These are phyloP conservation scores for Chlorella sp. DNA, from an alignment of 139 green algal species.

Conservation along the genomic window DNA sequence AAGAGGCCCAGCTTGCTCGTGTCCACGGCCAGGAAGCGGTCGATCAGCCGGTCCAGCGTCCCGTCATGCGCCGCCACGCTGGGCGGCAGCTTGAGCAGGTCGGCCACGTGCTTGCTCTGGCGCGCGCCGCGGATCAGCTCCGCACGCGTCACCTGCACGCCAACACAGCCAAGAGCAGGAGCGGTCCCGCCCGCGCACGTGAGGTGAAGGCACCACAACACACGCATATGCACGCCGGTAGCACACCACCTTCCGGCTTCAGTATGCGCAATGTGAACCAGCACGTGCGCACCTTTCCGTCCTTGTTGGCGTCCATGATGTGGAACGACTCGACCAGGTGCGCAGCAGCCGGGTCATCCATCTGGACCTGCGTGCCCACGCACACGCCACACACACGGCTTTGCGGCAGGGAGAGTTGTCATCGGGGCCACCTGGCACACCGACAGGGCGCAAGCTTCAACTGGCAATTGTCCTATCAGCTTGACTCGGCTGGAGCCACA, in stretches of 20 bases:
- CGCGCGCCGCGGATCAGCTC: neutral
- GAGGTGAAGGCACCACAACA: too few species aligned
- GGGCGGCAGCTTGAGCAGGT: neutral
- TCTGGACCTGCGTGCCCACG: neutral
- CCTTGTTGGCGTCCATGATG: constrained; percentile 35
- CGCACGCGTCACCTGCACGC: neutral
- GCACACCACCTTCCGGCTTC: too few species aligned
- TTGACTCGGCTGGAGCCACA: too few species aligned
- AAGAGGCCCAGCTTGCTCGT: neutral
- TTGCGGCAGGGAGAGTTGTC: too few species aligned
- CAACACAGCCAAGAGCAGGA: too few species aligned
- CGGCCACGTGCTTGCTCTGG: neutral
- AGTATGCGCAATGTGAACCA: too few species aligned
- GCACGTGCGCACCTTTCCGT: constrained; percentile 32
- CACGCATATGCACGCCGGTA: too few species aligned
- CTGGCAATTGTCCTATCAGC: too few species aligned
- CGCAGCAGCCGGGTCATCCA: constrained; percentile 7
- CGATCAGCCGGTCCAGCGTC: neutral
- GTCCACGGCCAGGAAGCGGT: neutral
- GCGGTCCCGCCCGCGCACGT: too few species aligned
- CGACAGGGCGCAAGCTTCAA: too few species aligned
- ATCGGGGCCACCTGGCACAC: too few species aligned
- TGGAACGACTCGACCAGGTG: constrained; percentile 25
- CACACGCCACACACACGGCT: neutral
- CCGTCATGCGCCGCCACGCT: neutral